phyloP scores from a whole-genome alignment of 1,284 basidiomycete species.

The Exobasidium rhododendri region DNA sequence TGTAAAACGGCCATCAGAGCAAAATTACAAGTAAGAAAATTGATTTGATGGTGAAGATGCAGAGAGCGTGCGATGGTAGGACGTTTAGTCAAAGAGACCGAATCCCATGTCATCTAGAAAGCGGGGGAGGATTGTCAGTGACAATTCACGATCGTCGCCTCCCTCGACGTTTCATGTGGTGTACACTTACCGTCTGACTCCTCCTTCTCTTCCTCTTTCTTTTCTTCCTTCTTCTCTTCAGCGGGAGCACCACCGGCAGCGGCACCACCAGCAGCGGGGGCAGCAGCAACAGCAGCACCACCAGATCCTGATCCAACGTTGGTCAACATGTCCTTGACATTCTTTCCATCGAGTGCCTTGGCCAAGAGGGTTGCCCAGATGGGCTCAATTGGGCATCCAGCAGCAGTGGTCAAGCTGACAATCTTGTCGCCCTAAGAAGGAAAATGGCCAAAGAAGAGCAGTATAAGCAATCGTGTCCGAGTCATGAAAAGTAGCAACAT shows the following conservation, averaged over 20 bases:
- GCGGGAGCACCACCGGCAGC: constrained; percentile 58
- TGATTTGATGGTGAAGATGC: neutral
- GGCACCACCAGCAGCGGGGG: constrained; percentile 62
- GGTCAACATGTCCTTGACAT: constrained; percentile 89
- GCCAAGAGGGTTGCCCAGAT: constrained; percentile 97
- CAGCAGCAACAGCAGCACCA: constrained; percentile 61
- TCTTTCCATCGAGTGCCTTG: constrained; percentile 96
- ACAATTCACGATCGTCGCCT: constrained; percentile 7
- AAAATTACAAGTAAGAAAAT: too few relatives aligned
- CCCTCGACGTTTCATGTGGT: neutral
- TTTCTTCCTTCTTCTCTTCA: constrained; percentile 78
- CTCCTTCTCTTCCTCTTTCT: constrained; percentile 56
- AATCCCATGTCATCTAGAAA: constrained; percentile 61
- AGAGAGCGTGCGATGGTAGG: constrained; percentile 2
- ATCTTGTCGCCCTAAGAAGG: constrained; percentile 80
- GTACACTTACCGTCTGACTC: constrained; percentile 55
- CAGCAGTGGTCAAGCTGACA: constrained; percentile 73
- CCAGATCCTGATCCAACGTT: constrained; percentile 82
- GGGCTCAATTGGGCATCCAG: constrained; percentile 81
- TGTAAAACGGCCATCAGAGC: too few relatives aligned
- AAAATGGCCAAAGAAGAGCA: too few relatives aligned
- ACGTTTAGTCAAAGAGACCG: constrained; percentile 73
- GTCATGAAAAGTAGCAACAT: too few relatives aligned
- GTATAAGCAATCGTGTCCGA: too few relatives aligned
- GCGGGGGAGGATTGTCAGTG: constrained; percentile 6